Conservation (phyloP, 75 land plant species). For the Sequoia sempervirens region DNA sequence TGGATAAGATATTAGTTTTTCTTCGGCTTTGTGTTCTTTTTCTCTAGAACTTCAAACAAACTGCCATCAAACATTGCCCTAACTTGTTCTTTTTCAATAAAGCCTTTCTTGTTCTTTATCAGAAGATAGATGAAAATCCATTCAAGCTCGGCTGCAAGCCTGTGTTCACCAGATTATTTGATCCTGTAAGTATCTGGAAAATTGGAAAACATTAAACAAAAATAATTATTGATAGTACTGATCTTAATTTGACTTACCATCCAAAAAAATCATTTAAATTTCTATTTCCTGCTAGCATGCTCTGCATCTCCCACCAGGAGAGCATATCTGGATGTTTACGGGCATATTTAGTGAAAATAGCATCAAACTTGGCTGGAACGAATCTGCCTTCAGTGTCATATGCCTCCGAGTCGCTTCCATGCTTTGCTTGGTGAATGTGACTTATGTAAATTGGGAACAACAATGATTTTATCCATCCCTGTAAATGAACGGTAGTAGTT, state of each 20-base stretch:
- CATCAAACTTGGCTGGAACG: constrained; percentile 73
- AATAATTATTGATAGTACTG: background rate
- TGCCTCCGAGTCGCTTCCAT: constrained; percentile 48
- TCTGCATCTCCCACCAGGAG: constrained; percentile 19
- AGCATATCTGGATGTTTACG: constrained; percentile 17
- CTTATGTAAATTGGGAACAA: constrained; percentile 34
- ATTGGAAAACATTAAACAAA: background rate
- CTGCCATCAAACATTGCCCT: constrained; percentile 85
- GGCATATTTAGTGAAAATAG: constrained; percentile 48
- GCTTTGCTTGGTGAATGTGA: constrained; percentile 47
- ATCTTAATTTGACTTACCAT: background rate
- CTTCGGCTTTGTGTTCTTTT: constrained; percentile 6
- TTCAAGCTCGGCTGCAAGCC: constrained; percentile 59
- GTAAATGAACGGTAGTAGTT: background rate
- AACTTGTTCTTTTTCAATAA: constrained; percentile 57
- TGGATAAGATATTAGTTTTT: background rate
- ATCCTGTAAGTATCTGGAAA: background rate
- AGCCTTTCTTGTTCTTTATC: constrained; percentile 63
- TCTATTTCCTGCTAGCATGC: constrained; percentile 24
- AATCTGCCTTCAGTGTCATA: constrained; percentile 65
- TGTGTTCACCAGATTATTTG: background rate
- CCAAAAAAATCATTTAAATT: constrained; percentile 25
- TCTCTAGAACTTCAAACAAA: constrained; percentile 50
- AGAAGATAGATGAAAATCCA: constrained; percentile 60
- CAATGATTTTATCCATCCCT: constrained; percentile 41